Evolutionary conservation across 1,139 yeast genomes (phyloP), one percentile per base, ranked within the genome.

Genomic region (Yamadazyma trypodendri): DNA sequence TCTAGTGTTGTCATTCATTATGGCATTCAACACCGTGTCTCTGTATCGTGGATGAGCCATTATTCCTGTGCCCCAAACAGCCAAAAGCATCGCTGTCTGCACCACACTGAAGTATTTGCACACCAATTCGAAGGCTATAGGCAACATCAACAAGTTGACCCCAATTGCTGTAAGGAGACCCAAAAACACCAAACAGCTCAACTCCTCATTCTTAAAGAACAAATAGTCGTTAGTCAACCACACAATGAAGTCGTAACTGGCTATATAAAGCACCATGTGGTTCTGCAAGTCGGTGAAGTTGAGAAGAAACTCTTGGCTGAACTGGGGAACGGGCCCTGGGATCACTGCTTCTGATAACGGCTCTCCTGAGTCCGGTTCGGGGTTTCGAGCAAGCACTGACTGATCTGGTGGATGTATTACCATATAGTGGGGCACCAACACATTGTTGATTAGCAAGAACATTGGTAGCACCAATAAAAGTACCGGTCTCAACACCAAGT

Each of bases 211-310:
- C 43, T 72, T 70, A 56, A 81, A 88, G 55, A 75, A 83, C 1
- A 85, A 77, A 54, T 81, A 79, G 43, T 77, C 79, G 20, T 65
- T 61, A 20, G 85, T 65, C 35, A 76, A 42, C 54, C 70, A 62
- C 17, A 71, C 63, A 5, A 77, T 41, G 24, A 69, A 66, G 58
- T 88, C 94, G 69, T 81, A 87, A 0, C 68, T 61, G n/a, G 64
- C 58, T 9, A 84, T 79, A 52, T 81, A 86, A 13, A 81, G 56
- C n/a, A 81, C 58, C 88, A 85, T 83, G 49, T 81, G 83, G 56
- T 88, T 88, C 54, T 88, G 96, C 39, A 88, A 68, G 61, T 88
- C 96, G 0, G 95, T 86, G 49, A 86, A 65, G 56, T 88, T 88
- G 44, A 88, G 59, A 20, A 83, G 62, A 55, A 87, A 88, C 55